Percentiles rank a stretch among this genome's conserved stretches.
These are phyloP conservation scores for Xylaria grammica DNA, from an alignment of 495 filamentous ascomycete species.

Conservation along the genomic window DNA sequence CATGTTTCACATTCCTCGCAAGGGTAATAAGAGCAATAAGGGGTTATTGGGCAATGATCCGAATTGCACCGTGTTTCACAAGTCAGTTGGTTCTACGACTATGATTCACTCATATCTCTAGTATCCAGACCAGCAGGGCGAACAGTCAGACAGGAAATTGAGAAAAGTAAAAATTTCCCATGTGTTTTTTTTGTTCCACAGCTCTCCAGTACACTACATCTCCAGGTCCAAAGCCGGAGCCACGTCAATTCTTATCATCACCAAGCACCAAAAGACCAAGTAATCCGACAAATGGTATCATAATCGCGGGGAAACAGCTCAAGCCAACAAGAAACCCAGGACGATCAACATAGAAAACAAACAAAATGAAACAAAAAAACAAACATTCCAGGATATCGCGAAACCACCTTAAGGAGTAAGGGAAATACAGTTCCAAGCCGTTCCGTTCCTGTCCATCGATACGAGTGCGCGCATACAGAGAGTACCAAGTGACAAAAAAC, in stretches of 20 bases:
- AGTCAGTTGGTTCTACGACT: neutral
- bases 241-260: neutral
- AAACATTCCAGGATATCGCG: neutral
- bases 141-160: neutral
- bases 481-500: neutral
- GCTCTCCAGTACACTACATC: neutral
- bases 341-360: constrained; percentile 17
- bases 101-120: neutral
- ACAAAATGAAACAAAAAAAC: neutral
- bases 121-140: neutral
- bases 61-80: constrained; percentile 1
- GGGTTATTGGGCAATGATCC: too few relatives aligned
- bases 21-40: too few relatives aligned
- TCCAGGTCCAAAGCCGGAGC: neutral
- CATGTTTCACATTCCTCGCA: neutral
- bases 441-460: neutral
- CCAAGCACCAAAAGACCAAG: neutral
- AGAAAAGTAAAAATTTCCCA: too few relatives aligned
- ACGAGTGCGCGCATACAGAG: constrained; percentile 6
- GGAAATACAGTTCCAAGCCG: constrained; percentile 8
- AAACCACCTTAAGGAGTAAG: neutral
- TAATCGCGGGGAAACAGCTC: constrained; percentile 16
- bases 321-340: constrained; percentile 23
- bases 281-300: constrained; percentile 25
- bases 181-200: neutral